phyloP scores from a whole-genome alignment of 2,329 filamentous ascomycete species.

The Lasiodiplodia citricola region DNA sequence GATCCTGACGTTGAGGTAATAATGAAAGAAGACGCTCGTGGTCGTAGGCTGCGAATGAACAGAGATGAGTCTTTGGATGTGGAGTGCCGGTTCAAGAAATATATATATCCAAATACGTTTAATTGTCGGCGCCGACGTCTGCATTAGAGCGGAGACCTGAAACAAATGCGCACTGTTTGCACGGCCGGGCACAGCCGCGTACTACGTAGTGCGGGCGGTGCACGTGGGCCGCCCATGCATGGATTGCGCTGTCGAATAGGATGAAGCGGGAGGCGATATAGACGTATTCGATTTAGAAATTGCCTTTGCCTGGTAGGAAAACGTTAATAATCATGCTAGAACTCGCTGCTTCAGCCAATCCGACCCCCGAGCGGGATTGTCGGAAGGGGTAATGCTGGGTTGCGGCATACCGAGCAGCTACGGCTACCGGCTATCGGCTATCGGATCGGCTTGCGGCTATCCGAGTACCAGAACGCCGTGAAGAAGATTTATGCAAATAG shows the following conservation, averaged over 20 bases:
- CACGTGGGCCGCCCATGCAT: background rate
- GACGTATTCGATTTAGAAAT: background rate
- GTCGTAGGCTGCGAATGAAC: background rate
- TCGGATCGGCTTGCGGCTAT: background rate
- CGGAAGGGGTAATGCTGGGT: background rate
- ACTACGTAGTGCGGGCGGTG: background rate
- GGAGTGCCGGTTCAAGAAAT: too few species aligned
- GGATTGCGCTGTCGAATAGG: background rate
- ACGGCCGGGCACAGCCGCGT: too few species aligned
- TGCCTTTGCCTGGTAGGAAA: background rate
- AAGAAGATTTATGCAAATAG: background rate
- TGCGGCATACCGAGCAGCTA: background rate
- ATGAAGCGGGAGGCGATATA: background rate
- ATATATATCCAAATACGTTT: background rate
- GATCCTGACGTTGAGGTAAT: rapidly evolving
- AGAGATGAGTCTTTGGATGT: background rate
- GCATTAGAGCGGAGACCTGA: background rate
- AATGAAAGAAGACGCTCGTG: background rate
- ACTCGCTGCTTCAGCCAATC: background rate
- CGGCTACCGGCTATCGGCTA: slow-evolving; percentile 7
- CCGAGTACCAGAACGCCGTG: background rate
- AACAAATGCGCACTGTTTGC: background rate
- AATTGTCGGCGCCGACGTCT: background rate
- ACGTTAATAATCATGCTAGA: background rate
- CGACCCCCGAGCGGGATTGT: background rate